Evolutionary conservation across 176 grass and related monocot species (phyloP).

Genomic region (Lolium multiflorum): DNA sequence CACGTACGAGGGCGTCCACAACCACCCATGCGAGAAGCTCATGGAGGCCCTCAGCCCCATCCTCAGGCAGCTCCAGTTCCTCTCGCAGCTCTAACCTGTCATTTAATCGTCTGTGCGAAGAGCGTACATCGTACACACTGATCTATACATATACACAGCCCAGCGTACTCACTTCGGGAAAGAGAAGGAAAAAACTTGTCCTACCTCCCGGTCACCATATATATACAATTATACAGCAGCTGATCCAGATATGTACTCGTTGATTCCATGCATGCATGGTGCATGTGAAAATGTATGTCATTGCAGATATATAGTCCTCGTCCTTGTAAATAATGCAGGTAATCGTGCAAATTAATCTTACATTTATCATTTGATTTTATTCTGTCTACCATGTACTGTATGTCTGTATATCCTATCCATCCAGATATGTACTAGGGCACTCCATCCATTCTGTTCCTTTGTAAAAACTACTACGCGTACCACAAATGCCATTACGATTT

Average conservation of each 20-base stretch:
- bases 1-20: slow-evolving; percentile 73
- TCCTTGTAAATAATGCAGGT: neutral
- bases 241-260: slow-evolving; percentile 11
- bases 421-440: neutral
- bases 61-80: slow-evolving; percentile 65
- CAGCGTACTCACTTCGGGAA: neutral
- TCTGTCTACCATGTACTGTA: neutral
- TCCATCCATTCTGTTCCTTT: neutral
- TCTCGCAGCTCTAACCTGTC: slow-evolving; percentile 41
- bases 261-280: neutral
- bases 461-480: too few species aligned
- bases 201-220: slow-evolving; percentile 10
- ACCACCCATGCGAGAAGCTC: slow-evolving; percentile 72
- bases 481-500: too few species aligned
- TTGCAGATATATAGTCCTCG: neutral
- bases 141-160: neutral
- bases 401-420: neutral
- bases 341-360: neutral
- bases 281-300: neutral
- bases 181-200: slow-evolving; percentile 15
- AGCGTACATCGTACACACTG: neutral
- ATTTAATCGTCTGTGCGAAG: slow-evolving; percentile 1
- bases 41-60: slow-evolving; percentile 59
- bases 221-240: neutral
- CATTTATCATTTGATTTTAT: neutral